phyloP scores from a whole-genome alignment of 2,329 filamentous ascomycete species.

The Calonectria leucothoes region DNA sequence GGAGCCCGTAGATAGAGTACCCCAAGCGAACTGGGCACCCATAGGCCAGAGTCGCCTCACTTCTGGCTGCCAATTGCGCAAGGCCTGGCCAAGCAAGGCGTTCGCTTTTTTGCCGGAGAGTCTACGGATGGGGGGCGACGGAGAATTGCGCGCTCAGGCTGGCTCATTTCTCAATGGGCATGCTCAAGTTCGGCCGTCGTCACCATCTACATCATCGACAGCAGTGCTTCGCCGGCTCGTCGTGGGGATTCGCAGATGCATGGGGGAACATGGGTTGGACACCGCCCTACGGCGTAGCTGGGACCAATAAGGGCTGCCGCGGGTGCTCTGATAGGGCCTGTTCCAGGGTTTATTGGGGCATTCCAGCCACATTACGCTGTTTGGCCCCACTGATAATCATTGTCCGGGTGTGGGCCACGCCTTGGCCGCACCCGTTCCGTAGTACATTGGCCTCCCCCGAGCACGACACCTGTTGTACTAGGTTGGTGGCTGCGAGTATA shows the following conservation, averaged over 20 bases:
- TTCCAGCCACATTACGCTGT: constrained; percentile 22
- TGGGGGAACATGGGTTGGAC: not conserved
- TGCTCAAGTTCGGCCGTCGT: not conserved
- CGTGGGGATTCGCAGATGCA: not conserved
- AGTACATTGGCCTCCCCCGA: not conserved
- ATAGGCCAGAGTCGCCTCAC: not conserved
- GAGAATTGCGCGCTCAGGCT: not conserved
- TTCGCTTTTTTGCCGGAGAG: not conserved
- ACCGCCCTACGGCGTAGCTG: not conserved
- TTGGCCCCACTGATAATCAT: constrained; percentile 12
- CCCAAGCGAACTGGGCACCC: not conserved
- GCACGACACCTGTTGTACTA: not conserved
- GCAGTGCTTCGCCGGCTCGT: not conserved
- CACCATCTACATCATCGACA: not conserved
- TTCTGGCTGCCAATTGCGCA: not conserved
- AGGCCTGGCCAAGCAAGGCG: not conserved
- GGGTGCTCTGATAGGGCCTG: not conserved
- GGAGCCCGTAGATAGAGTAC: not conserved
- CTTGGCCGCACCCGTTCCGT: not conserved
- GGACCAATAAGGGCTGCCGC: not conserved
- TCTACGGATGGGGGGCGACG: not conserved
- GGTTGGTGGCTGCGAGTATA: constrained; percentile 6
- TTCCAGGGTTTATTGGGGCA: not conserved
- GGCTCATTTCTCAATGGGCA: not conserved
- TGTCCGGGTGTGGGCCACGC: not conserved